phyloP scores from a whole-genome alignment of 371 early-diverging fungal species.

The Quaeritorhiza haematococci region DNA sequence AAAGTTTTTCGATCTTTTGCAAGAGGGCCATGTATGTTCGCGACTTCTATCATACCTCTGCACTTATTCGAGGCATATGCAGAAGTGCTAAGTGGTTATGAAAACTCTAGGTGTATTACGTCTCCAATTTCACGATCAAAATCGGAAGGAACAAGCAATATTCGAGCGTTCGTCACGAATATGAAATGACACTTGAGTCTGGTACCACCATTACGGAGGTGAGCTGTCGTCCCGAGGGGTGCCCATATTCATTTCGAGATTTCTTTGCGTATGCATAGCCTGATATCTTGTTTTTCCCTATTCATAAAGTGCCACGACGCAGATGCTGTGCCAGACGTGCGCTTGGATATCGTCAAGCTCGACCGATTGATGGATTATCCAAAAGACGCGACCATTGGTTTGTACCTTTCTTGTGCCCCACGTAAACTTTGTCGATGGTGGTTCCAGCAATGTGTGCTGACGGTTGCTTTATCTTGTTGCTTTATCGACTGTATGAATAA shows the following conservation, averaged over 20 bases:
- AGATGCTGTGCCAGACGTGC: conserved; percentile 58
- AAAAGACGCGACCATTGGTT: conserved; percentile 65
- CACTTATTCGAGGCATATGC: no score
- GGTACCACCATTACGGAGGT: conserved; percentile 59
- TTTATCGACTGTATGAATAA: background rate
- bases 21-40: conserved; percentile 60
- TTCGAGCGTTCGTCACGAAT: conserved; percentile 74
- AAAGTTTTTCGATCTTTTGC: conserved; percentile 63
- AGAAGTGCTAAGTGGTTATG: no score
- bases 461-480: conserved; percentile 1
- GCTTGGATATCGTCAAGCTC: conserved; percentile 65
- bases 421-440: background rate
- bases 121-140: conserved; percentile 77
- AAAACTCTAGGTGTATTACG: conserved; percentile 59
- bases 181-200: conserved; percentile 82
- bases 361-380: conserved; percentile 56
- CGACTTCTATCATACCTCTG: background rate
- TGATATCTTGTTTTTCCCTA: conserved; percentile 18
- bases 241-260: conserved; percentile 3
- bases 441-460: background rate
- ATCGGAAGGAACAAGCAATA: conserved; percentile 86
- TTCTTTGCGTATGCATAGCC: background rate
- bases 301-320: conserved; percentile 66
- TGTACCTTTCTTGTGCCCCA: conserved; percentile 7
- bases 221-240: conserved; percentile 12